These are phyloP conservation scores for Meripilus lineatus DNA, from an alignment of 1,284 basidiomycete genomes.

Conservation along the genomic window DNA sequence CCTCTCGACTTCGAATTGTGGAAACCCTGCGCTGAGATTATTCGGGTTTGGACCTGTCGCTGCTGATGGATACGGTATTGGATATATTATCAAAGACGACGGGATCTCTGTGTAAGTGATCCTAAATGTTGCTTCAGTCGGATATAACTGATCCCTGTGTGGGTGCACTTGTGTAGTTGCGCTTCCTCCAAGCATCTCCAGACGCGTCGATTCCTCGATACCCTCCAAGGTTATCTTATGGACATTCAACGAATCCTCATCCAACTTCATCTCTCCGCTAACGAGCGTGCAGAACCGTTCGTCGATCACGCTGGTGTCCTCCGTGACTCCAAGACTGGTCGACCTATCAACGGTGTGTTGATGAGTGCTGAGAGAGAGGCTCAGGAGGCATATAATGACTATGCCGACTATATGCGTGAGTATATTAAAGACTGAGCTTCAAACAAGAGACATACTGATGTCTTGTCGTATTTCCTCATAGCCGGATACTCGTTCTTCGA, in stretches of 20 bases:
- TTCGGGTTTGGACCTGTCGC: conserved; percentile 92
- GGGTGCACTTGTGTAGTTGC: too few relatives aligned
- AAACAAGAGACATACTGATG: too few relatives aligned
- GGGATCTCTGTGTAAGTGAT: conserved; percentile 79
- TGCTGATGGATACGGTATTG: conserved; percentile 90
- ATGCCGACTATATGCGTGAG: too few relatives aligned
- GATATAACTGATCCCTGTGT: too few relatives aligned
- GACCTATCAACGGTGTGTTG: conserved; percentile 65
- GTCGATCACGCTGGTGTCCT: conserved; percentile 78
- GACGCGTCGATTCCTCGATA: conserved; percentile 86
- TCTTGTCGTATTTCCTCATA: too few relatives aligned
- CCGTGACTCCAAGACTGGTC: conserved; percentile 77
- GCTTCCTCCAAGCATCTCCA: conserved; percentile 95
- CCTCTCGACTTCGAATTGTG: conserved; percentile 92
- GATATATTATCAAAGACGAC: conserved; percentile 98
- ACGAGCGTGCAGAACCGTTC: conserved; percentile 78
- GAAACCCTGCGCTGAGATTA: conserved; percentile 88
- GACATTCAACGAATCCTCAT: conserved; percentile 80
- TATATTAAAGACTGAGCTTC: too few relatives aligned
- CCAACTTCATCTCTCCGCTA: conserved; percentile 75
- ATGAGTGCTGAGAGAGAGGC: too few relatives aligned
- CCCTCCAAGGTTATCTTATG: conserved; percentile 75
- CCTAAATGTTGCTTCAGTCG: too few relatives aligned
- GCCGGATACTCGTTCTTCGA: conserved; percentile 91
- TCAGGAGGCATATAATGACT: too few relatives aligned